Evolutionary conservation across 768 basidiomycete genomes (phyloP).

Genomic region (Termitomyces sp.): DNA sequence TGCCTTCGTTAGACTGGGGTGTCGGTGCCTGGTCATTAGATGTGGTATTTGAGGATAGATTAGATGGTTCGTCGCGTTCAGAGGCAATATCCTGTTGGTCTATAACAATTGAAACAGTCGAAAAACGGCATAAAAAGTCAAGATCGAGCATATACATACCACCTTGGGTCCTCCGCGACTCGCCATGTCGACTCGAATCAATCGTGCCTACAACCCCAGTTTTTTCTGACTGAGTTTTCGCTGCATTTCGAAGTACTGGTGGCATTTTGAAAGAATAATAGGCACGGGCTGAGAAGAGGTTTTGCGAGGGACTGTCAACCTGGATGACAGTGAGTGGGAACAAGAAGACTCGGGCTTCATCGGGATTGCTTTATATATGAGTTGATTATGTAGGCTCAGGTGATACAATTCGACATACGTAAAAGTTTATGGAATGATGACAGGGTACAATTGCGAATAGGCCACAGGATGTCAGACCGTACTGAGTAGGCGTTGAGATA

Average conservation of each 20-base stretch:
- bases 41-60: neutral
- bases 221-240: too few relatives aligned
- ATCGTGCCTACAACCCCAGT: neutral
- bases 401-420: neutral
- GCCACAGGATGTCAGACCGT: too few relatives aligned
- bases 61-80: neutral
- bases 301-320: neutral
- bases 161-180: neutral
- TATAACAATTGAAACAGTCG: neutral
- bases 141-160: neutral
- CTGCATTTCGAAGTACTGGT: neutral
- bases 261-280: neutral
- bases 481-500: neutral
- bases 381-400: neutral
- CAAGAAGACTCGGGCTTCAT: too few relatives aligned
- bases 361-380: neutral
- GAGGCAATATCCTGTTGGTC: neutral
- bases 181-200: neutral
- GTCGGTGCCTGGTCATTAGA: neutral
- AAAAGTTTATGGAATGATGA: too few relatives aligned
- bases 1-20: neutral
- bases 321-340: too few relatives aligned
- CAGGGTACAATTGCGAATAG: too few relatives aligned
- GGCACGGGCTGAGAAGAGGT: neutral
- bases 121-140: neutral